Base-by-base conservation (phyloP, 805 yeast genomes). In the Candida broadrunensis region DNA sequence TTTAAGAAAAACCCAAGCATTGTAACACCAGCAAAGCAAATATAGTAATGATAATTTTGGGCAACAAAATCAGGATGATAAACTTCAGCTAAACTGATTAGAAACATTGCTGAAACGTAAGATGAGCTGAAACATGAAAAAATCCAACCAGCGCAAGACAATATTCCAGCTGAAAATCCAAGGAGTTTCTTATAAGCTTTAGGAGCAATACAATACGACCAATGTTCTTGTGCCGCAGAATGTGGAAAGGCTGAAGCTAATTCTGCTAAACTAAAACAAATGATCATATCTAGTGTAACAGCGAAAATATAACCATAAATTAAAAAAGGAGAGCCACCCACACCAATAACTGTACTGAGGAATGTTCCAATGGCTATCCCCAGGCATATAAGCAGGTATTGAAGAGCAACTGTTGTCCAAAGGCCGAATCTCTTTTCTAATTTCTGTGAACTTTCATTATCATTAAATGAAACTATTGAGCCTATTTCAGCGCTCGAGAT, bases 171-270 rank as follows among this genome's bases (percentile, higher is more conserved):
- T 29, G 48, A 47, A 50, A 55, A 64, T 45, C 64, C 56, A 9
- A 55, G 37, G n/a, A 51, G 27, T 31, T 55, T 51, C 44, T 56
- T 60, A 12, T 36, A 41, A 15, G 40, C 43, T 13, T 45, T 38
- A 4, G 59, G 54, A n/a, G 64, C 60, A 12, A 61, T 46, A 30
- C 49, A 50, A 43, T 55, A 58, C 11, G 65, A 58, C 68, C 70
- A 64, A 17, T 61, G 61, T 8, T 61, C 47, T 35, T 60, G 65
- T 14, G 64, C 68, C 32, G 65, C 62, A 14, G 64, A 50, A 32
- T 59, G 57, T 1, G 70, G 67, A 29, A 52, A 62, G 2, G 60
- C 61, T 31, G 64, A 63, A 4, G 62, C 61, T 16, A 63, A 49
- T 44, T 64, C 70, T 3, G 58, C 60, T 38, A 55, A 27, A 21